Evolutionary conservation across 352 stramenopile genomes (phyloP), one percentile per base, ranked within the genome.

Genomic region (Plasmopara muralis): DNA sequence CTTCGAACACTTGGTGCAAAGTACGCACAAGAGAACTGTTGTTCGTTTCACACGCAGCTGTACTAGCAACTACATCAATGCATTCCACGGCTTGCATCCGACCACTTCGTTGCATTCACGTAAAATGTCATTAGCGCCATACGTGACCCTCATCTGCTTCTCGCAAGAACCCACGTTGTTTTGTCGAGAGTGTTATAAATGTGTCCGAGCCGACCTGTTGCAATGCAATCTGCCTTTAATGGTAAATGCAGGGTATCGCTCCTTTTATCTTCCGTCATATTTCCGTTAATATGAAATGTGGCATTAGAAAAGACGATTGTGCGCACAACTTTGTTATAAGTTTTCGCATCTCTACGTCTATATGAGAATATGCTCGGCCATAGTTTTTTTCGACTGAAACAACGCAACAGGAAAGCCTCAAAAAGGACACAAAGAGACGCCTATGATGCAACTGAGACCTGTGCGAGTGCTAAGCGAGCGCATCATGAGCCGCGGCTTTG

Each of bases 381-480:
- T 25, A 25, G 3, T 25, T 25, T 25, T 25, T 25, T 25, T 25
- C 3, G 1, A 25, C 20, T 25, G 20, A 25, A 12, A 12, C 31
- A 12, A 35, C 6, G 31, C 10, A 35, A 35, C 31, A 35, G 7
- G 31, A 12, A 12, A 12, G 31, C 10, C 31, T 8, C 1, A 6
- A 35, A 8, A 12, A 8, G 31, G 10, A 35, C 10, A 12, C 31
- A 35, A 5, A 35, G 6, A 8, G 10, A 35, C 31, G 31, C 4
- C 43, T 15, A 57, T 15, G 10, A 70, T 78, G 64, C 39, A 67
- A 20, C 72, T 53, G 43, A 80, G 79, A 56, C 78, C 78, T 20
- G 79, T 92, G 45, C 78, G 81, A 43, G 78, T 89, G 62, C 71
- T 92, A 48, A 92, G 78, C 57, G 81, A 92, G 64, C 78, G 81